Base-by-base conservation (phyloP, 1,139 yeast species). In the Suhomyces kunorum region DNA sequence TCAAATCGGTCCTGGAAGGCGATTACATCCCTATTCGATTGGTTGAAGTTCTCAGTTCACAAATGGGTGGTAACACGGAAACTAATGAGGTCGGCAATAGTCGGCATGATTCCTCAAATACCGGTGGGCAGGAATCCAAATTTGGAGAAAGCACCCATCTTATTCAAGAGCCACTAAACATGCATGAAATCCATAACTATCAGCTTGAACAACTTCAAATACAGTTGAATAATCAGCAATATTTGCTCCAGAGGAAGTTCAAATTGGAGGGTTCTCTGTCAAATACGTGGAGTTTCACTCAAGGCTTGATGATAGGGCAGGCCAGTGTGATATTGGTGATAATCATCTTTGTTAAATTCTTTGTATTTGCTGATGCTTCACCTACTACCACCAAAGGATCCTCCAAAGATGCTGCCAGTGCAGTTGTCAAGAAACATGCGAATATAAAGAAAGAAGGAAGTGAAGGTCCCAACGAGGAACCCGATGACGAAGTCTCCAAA, bases 261-360 rank as follows among this genome's bases (percentile, higher is more conserved):
- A 43, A 58, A 53, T 49, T 30, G 59, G 59, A 24, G 6, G 23
- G 9, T 15, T 38, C 45, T 9, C 49, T 23, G 31, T 32, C 36
- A 11, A 40, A 32, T n/a, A 61, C 71, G 14, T 81, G 87, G 83
- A 77, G 87, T 18, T 86, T 86, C 51, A 79, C 89, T 0, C 87
- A 83, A 48, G 95, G 95, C 1, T 65, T 86, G n/a, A 62, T 85
- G 3, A 49, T 84, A 11, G 98, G 98, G 1, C 98, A 92, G 61
- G 56, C 87, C 31, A 84, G 94, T 50, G 95, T 90, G 6, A 75
- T 90, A 18, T 53, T 88, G 0, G 77, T 88, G n/a, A 66, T 89
- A 32, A 76, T 81, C 5, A 72, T 87, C 28, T 87, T 89, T 56
- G 81, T 90, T 45, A 82, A 87, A 59, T 90, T 88, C 63, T 92